Conservation (phyloP, 805 yeast genomes). For the Yamadazyma philogaea region DNA sequence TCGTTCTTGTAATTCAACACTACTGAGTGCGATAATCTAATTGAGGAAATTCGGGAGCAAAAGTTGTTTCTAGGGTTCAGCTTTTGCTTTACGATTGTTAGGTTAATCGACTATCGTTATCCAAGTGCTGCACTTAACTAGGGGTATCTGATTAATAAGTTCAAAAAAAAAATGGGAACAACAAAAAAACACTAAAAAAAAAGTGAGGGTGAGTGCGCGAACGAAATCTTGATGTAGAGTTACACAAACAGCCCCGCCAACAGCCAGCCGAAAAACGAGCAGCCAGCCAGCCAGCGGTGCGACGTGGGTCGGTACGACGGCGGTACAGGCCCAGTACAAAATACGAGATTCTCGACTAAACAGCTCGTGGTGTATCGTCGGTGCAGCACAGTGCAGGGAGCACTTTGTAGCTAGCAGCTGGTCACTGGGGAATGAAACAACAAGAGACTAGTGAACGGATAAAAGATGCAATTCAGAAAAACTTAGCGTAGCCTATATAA, state of each 20-base stretch:
- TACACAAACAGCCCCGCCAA: conserved; percentile 2
- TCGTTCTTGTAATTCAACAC: background rate
- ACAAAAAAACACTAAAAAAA: conserved; percentile 6
- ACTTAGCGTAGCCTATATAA: too few species aligned
- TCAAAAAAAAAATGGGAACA: conserved; percentile 5
- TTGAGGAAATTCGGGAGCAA: background rate
- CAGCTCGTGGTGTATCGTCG: too few species aligned
- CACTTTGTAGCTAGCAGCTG: too few species aligned
- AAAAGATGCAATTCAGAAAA: too few species aligned
- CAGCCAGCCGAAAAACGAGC: background rate
- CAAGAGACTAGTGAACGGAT: too few species aligned
- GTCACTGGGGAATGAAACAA: too few species aligned
- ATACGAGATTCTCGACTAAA: too few species aligned
- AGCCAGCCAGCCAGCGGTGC: conserved; percentile 2
- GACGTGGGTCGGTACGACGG: too few species aligned
- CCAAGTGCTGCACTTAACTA: background rate
- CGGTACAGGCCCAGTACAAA: too few species aligned
- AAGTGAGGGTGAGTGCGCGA: conserved; percentile 6
- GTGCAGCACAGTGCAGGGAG: too few species aligned
- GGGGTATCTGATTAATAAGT: background rate
- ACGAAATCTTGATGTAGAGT: background rate
- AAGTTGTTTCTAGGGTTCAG: background rate
- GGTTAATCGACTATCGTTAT: background rate
- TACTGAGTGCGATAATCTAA: background rate
- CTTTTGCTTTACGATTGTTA: background rate